Evolutionary conservation across 1,284 basidiomycete species (phyloP).

Genomic region (Schizophyllum amplum): DNA sequence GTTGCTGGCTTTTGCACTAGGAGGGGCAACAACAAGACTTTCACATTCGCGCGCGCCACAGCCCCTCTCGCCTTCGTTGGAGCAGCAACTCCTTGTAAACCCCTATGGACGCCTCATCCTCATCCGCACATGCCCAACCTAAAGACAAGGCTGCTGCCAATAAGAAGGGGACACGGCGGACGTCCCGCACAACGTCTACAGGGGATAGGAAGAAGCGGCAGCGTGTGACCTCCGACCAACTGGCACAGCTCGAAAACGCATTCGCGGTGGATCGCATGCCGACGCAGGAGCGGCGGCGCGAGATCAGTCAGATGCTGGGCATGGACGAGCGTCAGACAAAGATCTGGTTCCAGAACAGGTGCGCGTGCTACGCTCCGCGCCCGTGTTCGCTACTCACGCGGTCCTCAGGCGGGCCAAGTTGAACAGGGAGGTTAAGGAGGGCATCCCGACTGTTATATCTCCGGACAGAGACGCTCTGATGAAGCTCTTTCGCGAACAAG

Average conservation of each 20-base stretch:
- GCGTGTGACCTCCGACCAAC: conserved; percentile 69
- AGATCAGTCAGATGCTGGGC: conserved; percentile 67
- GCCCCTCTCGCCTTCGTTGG: no score
- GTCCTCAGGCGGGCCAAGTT: conserved; percentile 65
- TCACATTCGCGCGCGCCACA: no score
- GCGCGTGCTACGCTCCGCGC: conserved; percentile 12
- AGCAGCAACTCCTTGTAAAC: no score
- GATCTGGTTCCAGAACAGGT: conserved; percentile 86
- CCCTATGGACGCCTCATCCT: background rate
- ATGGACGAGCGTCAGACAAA: conserved; percentile 82
- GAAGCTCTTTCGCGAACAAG: conserved; percentile 62
- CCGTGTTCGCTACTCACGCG: conserved; percentile 1
- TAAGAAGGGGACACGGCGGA: background rate
- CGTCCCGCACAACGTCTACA: background rate
- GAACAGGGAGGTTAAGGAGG: conserved; percentile 35
- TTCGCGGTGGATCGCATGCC: conserved; percentile 65
- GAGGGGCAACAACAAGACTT: no score
- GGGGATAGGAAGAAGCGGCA: conserved; percentile 62
- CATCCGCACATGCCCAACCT: background rate
- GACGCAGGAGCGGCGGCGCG: conserved; percentile 57
- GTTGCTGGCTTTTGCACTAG: no score
- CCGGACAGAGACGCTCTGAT: conserved; percentile 53
- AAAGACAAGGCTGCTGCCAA: background rate
- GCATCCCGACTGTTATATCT: conserved; percentile 36
- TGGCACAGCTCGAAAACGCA: conserved; percentile 60